Evolutionary conservation across 345 rosid genomes (phyloP).

Genomic region (Lenwebbia sp.): DNA sequence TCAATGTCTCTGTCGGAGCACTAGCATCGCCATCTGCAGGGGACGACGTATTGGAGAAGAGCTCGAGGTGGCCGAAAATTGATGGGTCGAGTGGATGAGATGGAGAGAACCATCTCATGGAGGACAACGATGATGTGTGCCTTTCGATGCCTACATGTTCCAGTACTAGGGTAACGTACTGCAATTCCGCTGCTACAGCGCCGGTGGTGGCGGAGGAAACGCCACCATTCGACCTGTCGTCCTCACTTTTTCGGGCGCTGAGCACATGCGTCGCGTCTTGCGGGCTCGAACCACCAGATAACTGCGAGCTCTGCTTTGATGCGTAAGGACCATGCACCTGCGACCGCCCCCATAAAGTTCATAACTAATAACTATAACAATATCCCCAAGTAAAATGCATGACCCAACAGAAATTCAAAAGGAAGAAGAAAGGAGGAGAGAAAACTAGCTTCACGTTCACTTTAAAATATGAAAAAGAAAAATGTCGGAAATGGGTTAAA

Average conservation of each 20-base stretch:
- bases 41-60: conserved; percentile 4
- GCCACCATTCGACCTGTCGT: conserved; percentile 1
- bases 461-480: neutral
- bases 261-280: conserved; percentile 15
- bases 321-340: conserved; percentile 21
- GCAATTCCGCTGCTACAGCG: conserved; percentile 20
- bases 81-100: conserved; percentile 64
- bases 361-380: neutral
- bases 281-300: conserved; percentile 53
- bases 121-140: conserved; percentile 30
- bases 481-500: neutral
- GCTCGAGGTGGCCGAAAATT: conserved; percentile 52
- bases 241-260: neutral
- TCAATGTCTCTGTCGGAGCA: neutral
- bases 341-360: conserved; percentile 1
- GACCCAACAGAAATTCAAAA: neutral
- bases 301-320: conserved; percentile 42
- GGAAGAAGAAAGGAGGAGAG: neutral
- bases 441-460: neutral
- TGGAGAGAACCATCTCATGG: conserved; percentile 47
- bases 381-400: neutral
- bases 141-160: conserved; percentile 40
- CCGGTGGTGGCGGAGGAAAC: conserved; percentile 1
- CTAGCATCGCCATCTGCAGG: neutral
- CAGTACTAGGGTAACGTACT: conserved; percentile 51